Evolutionary conservation across 352 stramenopile genomes (phyloP), one percentile per base, ranked within the genome.

Genomic region (Stramenopiles sp.): DNA sequence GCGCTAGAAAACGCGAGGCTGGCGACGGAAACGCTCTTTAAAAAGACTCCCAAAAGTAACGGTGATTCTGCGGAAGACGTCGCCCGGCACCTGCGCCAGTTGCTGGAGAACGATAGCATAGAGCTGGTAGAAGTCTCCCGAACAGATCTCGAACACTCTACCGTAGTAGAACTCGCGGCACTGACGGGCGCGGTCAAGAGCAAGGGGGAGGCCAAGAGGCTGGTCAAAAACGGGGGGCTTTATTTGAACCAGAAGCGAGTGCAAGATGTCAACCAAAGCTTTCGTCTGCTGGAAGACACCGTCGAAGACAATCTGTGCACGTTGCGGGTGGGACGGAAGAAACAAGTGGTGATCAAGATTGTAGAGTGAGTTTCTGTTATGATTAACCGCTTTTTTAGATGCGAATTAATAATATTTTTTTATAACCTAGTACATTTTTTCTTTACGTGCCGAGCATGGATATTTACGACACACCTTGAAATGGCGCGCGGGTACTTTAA

Each of bases 221-320:
- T 98, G 68, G 97, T 98, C 79, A 92, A 95, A 75, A 91, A 90
- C 73, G 93, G 94, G 36, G 94, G 93, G 73, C 84, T 96, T 73
- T 96, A 94, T 81, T 77, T 98, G 34, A 94, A 94, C 77, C 93
- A 96, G 68, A 82, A 88, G 63, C 86, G 87, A 48, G 79, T 93
- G 12, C 12, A 63, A 63, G 25, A 63, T 63, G 25, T 63, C 25
- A 63, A 63, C 25, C 12, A 63, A 63, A 63, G 12, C 12, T 63
- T 63, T 63, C 12, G 25, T 63, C 12, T 63, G 43, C 12, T 18
- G 25, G 25, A 63, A 63, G 12, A 63, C 25, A 63, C 25, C 25
- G 43, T 63, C 12, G 43, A 63, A 12, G 43, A 63, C 25, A 12
- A 63, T 18, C 25, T 63, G 12, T 12, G 12, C 12, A 63, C 25